These are phyloP conservation scores for Neoascochyta sp. DNA, from an alignment of 2,329 filamentous ascomycete genomes.

Conservation along the genomic window DNA sequence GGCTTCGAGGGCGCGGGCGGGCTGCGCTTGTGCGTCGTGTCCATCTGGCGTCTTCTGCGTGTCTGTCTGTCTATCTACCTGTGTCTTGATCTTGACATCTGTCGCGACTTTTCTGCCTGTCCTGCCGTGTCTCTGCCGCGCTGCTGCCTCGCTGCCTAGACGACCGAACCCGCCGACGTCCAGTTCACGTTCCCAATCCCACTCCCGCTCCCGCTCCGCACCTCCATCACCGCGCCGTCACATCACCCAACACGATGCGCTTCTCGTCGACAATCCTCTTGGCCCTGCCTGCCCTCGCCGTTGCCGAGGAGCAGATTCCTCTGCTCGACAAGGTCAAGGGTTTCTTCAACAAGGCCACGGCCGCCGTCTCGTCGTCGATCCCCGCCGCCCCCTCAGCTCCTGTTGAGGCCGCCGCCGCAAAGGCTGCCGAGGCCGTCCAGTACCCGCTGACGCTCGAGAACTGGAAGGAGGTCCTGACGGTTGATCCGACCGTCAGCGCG, in stretches of 20 bases:
- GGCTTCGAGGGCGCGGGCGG: no score
- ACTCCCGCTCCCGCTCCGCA: constrained; percentile 4
- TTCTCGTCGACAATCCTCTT: constrained; percentile 51
- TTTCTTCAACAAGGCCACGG: constrained; percentile 54
- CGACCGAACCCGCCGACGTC: not conserved
- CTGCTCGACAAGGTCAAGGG: constrained; percentile 59
- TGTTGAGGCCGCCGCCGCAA: constrained; percentile 49
- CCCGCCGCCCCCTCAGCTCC: constrained; percentile 32
- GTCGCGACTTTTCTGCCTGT: no score
- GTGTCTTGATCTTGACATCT: no score
- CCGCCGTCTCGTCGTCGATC: constrained; percentile 53
- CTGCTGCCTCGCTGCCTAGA: not conserved
- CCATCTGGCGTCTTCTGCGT: no score
- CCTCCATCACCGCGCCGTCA: constrained; percentile 8
- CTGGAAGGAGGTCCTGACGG: constrained; percentile 66
- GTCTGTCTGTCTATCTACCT: no score
- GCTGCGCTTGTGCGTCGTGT: no score
- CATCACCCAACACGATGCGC: constrained; percentile 47
- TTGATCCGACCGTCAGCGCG: constrained; percentile 54
- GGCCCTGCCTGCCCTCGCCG: constrained; percentile 49
- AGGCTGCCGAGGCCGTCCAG: constrained; percentile 52
- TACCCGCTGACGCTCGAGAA: constrained; percentile 62
- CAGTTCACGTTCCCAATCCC: constrained; percentile 1
- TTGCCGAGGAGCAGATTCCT: constrained; percentile 57
- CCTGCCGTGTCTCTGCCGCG: no score